Evolutionary conservation across 192 early-diverging fungal genomes (phyloP).

Genomic region (Funneliformis geosporum): DNA sequence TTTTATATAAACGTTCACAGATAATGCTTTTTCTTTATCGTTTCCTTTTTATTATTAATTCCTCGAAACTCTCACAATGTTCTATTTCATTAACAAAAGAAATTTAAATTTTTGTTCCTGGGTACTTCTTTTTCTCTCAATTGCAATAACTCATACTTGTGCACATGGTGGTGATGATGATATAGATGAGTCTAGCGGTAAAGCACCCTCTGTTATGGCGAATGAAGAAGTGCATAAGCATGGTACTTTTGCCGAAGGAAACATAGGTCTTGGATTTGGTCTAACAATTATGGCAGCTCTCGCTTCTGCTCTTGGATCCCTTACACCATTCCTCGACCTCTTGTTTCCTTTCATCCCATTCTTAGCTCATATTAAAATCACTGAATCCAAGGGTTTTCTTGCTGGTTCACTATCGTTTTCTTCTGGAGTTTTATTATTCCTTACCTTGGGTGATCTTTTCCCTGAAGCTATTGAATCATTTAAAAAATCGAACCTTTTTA

Average conservation of each 20-base stretch:
- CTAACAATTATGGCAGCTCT: conserved; percentile 2
- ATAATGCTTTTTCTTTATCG: no score
- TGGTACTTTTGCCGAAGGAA: conserved; percentile 6
- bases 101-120: not conserved
- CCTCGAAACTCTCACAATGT: not conserved
- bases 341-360: conserved; percentile 24
- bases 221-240: not conserved
- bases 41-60: no score
- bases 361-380: not conserved
- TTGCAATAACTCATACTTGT: not conserved
- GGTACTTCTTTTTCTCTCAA: not conserved
- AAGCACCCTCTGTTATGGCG: not conserved
- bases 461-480: not conserved
- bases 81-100: not conserved
- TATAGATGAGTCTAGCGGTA: not conserved
- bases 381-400: conserved; percentile 22
- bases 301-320: conserved; percentile 6
- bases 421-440: conserved; percentile 18
- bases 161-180: not conserved
- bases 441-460: conserved; percentile 18
- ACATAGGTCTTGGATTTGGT: conserved; percentile 27
- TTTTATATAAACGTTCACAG: no score
- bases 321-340: conserved; percentile 16
- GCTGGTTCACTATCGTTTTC: conserved; percentile 6
- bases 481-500: not conserved